Conservation (phyloP, 495 filamentous ascomycete species). For the Xylaria bambusicola region DNA sequence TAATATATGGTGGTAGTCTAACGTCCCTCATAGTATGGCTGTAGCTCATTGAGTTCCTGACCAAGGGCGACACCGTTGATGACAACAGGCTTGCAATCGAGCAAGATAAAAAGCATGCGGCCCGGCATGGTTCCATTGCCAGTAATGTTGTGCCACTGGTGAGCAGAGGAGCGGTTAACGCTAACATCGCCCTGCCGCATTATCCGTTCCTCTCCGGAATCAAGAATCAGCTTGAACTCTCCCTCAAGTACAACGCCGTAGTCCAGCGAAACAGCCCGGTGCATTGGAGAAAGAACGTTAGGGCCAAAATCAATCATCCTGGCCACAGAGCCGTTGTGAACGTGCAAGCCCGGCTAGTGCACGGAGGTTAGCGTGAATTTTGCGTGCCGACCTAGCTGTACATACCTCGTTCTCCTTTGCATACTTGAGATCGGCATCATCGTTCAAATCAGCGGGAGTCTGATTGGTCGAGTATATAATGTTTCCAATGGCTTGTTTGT, state of each 20-base stretch:
- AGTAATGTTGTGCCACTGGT: background rate
- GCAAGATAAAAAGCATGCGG: conserved; percentile 3
- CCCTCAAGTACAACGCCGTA: conserved; percentile 70
- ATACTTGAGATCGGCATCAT: conserved; percentile 40
- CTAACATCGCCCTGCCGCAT: conserved; percentile 55
- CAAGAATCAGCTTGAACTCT: conserved; percentile 55
- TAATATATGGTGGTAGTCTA: too few relatives aligned
- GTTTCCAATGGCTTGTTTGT: conserved; percentile 30
- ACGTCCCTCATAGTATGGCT: too few relatives aligned
- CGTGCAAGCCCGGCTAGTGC: conserved; percentile 38
- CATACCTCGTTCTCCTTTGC: conserved; percentile 22
- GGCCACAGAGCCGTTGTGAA: conserved; percentile 46
- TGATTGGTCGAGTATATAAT: conserved; percentile 35
- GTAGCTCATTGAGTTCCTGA: too few relatives aligned
- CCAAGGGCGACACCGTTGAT: too few relatives aligned
- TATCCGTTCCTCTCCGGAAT: conserved; percentile 50
- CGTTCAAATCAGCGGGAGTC: conserved; percentile 20
- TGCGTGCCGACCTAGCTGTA: background rate
- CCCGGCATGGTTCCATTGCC: background rate
- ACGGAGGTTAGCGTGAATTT: background rate
- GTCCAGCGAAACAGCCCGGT: conserved; percentile 64
- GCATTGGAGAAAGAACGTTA: conserved; percentile 48
- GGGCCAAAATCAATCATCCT: conserved; percentile 56
- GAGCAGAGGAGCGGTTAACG: background rate
- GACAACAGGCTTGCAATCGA: background rate